Base-by-base conservation (phyloP, 2,329 filamentous ascomycete genomes). In the Penicillium verrucosum region DNA sequence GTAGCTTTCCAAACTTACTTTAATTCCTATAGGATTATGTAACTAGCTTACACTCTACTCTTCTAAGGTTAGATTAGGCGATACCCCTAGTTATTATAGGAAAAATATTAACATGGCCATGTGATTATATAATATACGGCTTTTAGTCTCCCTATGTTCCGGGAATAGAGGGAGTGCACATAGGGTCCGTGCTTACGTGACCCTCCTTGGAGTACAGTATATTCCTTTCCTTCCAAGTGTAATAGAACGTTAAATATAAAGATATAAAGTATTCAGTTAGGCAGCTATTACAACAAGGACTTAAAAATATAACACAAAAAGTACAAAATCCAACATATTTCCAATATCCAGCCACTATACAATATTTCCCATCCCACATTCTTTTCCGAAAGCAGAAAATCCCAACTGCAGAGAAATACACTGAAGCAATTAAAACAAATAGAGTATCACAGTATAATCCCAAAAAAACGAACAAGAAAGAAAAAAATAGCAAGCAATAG, bases 321-420 rank as follows among this genome's bases (percentile, higher is more conserved):
- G 21, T 29, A 18, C 14, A 32, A 14, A 32, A 32, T 12, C 11
- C 30, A 2, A 44, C 36, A 41, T 45, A 45, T 56, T 45, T 56
- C 40, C 47, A 53, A 47, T 32, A 34, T 40, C 32, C 21, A 51
- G 27, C 46, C 23, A 51, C 53, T 52, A 52, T 56, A 56, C 41
- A 56, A 45, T 14, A 16, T 50, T 10, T 12, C 29, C n/a, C 18
- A 21, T 51, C 27, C n/a, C 21, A 52, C 54, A 56, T 56, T 52
- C 54, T 34, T 47, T 30, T 56, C 54, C 48, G 48, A 45, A 56
- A 52, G n/a, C 43, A 27, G 44, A 48, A 49, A 21, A 25, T 21
- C 41, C 36, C 29, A 32, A 50, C 36, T 52, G 37, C 14, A 37
- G 11, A 49, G 12, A 41, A 12, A 25, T 18, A 12, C 11, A 29